Conservation (phyloP, 1,284 basidiomycete species). For the Neonothopanus nambi region DNA sequence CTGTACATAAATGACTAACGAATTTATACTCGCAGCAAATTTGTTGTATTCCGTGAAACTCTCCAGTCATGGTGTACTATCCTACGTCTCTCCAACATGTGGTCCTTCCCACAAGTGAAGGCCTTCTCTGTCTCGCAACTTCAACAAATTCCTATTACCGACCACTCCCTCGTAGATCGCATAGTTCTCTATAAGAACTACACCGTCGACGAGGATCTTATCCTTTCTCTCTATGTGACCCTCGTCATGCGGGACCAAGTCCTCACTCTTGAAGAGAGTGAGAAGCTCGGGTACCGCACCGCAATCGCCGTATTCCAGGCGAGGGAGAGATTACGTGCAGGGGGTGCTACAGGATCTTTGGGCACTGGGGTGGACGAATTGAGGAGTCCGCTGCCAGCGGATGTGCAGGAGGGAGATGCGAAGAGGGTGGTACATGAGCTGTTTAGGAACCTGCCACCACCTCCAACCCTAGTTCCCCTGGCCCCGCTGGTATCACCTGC, state of each 20-base stretch:
- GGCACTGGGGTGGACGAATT: too few relatives aligned
- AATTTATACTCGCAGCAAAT: too few relatives aligned
- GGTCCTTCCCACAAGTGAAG: slow-evolving; percentile 51
- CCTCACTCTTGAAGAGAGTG: too few relatives aligned
- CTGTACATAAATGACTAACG: too few relatives aligned
- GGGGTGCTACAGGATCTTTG: slow-evolving; percentile 39
- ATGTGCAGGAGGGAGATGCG: slow-evolving; percentile 27
- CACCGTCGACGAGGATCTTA: slow-evolving; percentile 44
- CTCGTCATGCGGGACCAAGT: slow-evolving; percentile 47
- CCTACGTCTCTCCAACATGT: slow-evolving; percentile 47
- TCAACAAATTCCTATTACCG: slow-evolving; percentile 44
- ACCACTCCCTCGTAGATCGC: slow-evolving; percentile 45
- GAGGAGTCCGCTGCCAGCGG: slow-evolving; percentile 24
- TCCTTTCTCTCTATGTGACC: slow-evolving; percentile 46
- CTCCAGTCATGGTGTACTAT: slow-evolving; percentile 52
- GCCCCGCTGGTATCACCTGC: too few relatives aligned
- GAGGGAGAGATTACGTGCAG: too few relatives aligned
- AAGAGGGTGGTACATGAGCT: neutral
- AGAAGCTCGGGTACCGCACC: too few relatives aligned
- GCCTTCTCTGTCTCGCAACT: slow-evolving; percentile 47
- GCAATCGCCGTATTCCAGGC: too few relatives aligned
- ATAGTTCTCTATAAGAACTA: slow-evolving; percentile 52
- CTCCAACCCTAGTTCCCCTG: too few relatives aligned
- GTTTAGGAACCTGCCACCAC: neutral
- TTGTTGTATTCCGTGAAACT: too few relatives aligned